These are phyloP conservation scores for Cystofilobasidium capitatum DNA, from an alignment of 768 basidiomycete species.

Conservation along the genomic window DNA sequence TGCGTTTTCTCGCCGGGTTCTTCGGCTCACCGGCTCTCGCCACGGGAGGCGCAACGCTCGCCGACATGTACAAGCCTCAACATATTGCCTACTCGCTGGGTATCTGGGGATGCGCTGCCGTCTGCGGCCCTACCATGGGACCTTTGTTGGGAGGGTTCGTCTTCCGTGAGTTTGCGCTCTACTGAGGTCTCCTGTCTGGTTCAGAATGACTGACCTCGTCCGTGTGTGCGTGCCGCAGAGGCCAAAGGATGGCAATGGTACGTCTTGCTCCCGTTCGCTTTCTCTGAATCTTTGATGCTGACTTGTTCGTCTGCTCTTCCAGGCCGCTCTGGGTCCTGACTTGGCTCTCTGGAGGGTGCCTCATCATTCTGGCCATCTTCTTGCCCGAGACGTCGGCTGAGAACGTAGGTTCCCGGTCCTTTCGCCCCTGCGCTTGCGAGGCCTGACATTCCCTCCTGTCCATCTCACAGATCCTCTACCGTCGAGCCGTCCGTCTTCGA, in stretches of 20 bases:
- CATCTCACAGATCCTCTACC: constrained; percentile 23
- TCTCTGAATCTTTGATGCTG: neutral
- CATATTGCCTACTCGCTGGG: constrained; percentile 36
- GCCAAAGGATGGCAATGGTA: constrained; percentile 38
- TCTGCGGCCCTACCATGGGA: constrained; percentile 36
- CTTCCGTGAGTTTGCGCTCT: too few relatives aligned
- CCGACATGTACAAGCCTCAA: constrained; percentile 35
- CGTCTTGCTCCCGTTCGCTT: neutral
- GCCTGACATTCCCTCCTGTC: neutral
- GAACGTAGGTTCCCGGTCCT: neutral
- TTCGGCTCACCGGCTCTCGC: constrained; percentile 30
- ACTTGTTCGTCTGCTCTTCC: neutral
- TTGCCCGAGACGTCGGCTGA: constrained; percentile 35
- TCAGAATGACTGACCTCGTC: too few relatives aligned
- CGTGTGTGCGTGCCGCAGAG: too few relatives aligned
- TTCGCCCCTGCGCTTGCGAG: neutral
- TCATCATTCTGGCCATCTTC: constrained; percentile 30
- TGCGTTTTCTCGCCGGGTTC: constrained; percentile 36
- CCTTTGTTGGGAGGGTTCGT: constrained; percentile 39
- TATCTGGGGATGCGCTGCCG: constrained; percentile 34
- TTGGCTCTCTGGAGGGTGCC: constrained; percentile 35
- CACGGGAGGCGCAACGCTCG: constrained; percentile 32
- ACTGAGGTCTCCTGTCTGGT: too few relatives aligned
- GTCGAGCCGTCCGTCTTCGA: constrained; percentile 30
- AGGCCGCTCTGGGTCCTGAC: constrained; percentile 38